phyloP scores from a whole-genome alignment of 1,139 yeast genomes.

The Candida gigantensis region DNA sequence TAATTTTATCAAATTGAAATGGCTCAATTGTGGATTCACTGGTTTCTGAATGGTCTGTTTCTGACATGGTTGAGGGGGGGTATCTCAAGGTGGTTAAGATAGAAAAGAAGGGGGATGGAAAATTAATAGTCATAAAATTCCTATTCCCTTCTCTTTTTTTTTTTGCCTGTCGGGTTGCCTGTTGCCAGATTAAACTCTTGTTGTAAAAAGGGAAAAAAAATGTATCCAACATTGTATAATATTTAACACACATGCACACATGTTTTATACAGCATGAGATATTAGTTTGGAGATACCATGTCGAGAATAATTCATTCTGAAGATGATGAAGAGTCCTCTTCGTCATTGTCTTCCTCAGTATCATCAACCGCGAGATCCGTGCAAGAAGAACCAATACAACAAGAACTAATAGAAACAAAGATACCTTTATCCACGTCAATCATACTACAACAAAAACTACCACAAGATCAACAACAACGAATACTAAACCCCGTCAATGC shows the following conservation, averaged over 20 bases:
- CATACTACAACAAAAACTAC: constrained; percentile 20
- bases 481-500: constrained; percentile 1
- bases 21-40: constrained; percentile 27
- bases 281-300: too few relatives aligned
- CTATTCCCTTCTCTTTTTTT: too few relatives aligned
- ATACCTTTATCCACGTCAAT: constrained; percentile 29
- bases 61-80: constrained; percentile 25
- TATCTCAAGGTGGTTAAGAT: not conserved
- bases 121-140: too few relatives aligned
- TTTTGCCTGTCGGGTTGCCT: too few relatives aligned
- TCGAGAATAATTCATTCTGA: constrained; percentile 18
- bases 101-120: not conserved
- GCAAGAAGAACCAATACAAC: constrained; percentile 3
- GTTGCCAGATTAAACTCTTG: too few relatives aligned
- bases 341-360: constrained; percentile 11
- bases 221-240: too few relatives aligned
- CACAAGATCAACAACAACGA: constrained; percentile 16
- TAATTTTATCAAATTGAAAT: constrained; percentile 26
- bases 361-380: constrained; percentile 9
- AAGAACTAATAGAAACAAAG: constrained; percentile 11
- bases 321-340: constrained; percentile 13
- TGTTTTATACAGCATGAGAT: too few relatives aligned
- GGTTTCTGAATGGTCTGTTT: constrained; percentile 20
- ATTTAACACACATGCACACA: too few relatives aligned
- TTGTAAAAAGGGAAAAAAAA: too few relatives aligned